Conservation (phyloP, 1,284 basidiomycete species). For the Papiliotrema terrestris region DNA sequence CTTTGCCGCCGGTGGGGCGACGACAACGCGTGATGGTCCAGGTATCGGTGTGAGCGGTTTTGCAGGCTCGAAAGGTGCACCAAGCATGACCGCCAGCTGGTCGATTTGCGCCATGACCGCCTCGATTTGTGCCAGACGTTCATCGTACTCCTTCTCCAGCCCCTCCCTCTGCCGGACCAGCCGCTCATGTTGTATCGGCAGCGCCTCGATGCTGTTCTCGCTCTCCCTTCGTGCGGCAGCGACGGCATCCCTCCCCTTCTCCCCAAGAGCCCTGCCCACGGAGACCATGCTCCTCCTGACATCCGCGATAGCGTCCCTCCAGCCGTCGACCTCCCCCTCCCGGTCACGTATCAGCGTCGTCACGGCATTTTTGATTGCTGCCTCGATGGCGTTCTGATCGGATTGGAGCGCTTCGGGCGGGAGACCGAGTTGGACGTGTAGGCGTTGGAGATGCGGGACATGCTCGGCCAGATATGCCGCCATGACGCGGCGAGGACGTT, state of each 20-base stretch:
- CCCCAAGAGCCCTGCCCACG: constrained; percentile 35
- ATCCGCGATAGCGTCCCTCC: constrained; percentile 33
- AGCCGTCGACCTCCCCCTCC: constrained; percentile 42
- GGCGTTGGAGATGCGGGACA: constrained; percentile 34
- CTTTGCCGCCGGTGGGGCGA: not conserved
- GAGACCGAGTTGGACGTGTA: constrained; percentile 40
- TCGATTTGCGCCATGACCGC: constrained; percentile 27
- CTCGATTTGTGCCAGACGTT: constrained; percentile 32
- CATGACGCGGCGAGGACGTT: constrained; percentile 15
- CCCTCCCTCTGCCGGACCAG: constrained; percentile 31
- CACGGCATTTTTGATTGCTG: constrained; percentile 38
- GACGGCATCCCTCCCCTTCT: constrained; percentile 31
- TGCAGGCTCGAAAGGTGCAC: constrained; percentile 34
- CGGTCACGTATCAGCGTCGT: constrained; percentile 34
- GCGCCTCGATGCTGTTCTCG: constrained; percentile 19
- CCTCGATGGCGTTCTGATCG: constrained; percentile 39
- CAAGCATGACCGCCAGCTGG: constrained; percentile 33
- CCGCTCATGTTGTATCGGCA: constrained; percentile 37
- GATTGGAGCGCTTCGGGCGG: constrained; percentile 31
- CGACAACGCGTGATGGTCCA: constrained; percentile 14
- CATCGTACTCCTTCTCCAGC: constrained; percentile 36
- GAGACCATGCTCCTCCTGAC: constrained; percentile 25
- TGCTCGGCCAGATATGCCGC: constrained; percentile 43
- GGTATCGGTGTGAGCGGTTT: constrained; percentile 35
- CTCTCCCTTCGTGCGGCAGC: constrained; percentile 23